Conservation (phyloP, 805 yeast genomes). For the Saccharomyces paradoxus region DNA sequence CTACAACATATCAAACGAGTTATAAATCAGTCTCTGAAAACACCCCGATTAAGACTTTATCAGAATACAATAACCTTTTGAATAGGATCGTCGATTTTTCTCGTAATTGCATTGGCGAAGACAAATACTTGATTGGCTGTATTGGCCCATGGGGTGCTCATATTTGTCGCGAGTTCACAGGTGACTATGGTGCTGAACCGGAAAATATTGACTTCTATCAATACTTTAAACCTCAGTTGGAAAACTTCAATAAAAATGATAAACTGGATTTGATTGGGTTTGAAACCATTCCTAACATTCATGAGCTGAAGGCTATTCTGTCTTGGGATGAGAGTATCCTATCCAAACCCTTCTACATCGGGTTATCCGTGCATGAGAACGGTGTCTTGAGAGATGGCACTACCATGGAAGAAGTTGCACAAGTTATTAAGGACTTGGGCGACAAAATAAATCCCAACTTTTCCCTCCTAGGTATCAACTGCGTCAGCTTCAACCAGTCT, state of each 20-base stretch:
- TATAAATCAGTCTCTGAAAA: slow-evolving; percentile 33
- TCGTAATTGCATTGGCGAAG: slow-evolving; percentile 19
- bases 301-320: slow-evolving; percentile 47
- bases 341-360: slow-evolving; percentile 37
- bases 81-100: slow-evolving; percentile 17
- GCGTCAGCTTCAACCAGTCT: slow-evolving; percentile 44
- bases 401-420: slow-evolving; percentile 28
- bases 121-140: slow-evolving; percentile 38
- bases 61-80: slow-evolving; percentile 17
- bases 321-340: slow-evolving; percentile 31
- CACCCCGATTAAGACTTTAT: slow-evolving; percentile 12
- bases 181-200: slow-evolving; percentile 41
- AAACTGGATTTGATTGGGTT: slow-evolving; percentile 51
- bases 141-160: slow-evolving; percentile 75
- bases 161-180: slow-evolving; percentile 63
- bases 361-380: slow-evolving; percentile 36
- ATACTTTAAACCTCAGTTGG: slow-evolving; percentile 32
- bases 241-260: slow-evolving; percentile 40
- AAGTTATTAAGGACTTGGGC: slow-evolving; percentile 12
- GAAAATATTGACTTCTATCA: slow-evolving; percentile 26
- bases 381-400: slow-evolving; percentile 46
- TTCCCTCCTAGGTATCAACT: slow-evolving; percentile 59
- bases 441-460: slow-evolving; percentile 25
- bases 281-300: slow-evolving; percentile 63
- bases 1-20: slow-evolving; percentile 57